These are phyloP conservation scores for Nicotiana tomentosiformis DNA, from an alignment of 257 asterid genomes.

Conservation along the genomic window DNA sequence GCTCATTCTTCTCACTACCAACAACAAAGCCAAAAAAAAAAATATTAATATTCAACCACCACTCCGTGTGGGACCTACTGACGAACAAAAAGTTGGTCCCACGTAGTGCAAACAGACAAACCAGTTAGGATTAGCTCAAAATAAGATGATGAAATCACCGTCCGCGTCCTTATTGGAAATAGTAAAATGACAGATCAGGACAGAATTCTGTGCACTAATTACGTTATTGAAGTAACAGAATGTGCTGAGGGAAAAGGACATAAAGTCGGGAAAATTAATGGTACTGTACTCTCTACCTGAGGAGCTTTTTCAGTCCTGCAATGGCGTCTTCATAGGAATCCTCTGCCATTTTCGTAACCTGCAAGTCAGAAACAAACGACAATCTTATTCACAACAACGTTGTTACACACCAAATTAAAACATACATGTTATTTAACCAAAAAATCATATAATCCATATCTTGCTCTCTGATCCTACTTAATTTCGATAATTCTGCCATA, in stretches of 20 bases:
- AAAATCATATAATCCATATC: background rate
- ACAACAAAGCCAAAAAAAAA: background rate
- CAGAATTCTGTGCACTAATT: conserved; percentile 8
- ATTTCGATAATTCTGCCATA: background rate
- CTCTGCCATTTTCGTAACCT: conserved; percentile 55
- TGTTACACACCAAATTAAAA: background rate
- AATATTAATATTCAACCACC: background rate
- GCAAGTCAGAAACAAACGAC: conserved; percentile 8
- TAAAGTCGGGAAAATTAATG: background rate
- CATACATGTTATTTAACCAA: background rate
- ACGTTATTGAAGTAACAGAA: background rate
- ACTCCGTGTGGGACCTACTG: conserved; percentile 14
- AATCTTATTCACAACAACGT: background rate
- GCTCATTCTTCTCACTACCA: conserved; percentile 55
- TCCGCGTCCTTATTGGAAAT: conserved; percentile 4
- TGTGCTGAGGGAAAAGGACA: background rate
- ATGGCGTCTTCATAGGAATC: conserved; percentile 69
- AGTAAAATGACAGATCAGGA: conserved; percentile 30
- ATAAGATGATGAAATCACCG: background rate
- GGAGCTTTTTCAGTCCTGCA: conserved; percentile 67
- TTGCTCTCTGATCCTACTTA: background rate
- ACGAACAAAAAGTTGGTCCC: conserved; percentile 14
- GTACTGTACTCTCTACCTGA: conserved; percentile 35
- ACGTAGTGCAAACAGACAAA: background rate
- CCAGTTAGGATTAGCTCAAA: background rate